Base-by-base conservation (phyloP, 108 stramenopile genomes). In the Cyclotella cryptica region DNA sequence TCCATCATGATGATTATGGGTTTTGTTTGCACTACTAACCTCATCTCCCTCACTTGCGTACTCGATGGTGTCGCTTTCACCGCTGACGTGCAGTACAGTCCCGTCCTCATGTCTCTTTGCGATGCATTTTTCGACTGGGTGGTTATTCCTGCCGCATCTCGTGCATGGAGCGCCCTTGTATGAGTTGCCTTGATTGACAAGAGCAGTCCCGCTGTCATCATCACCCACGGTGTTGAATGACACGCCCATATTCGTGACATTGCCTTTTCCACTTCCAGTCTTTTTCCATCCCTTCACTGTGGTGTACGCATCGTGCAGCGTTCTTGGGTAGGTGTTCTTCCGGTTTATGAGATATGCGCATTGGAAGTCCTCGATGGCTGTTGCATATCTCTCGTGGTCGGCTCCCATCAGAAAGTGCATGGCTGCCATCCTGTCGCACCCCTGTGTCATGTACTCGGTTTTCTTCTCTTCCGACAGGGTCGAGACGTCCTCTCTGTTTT, bases 211-310 rank as follows among this genome's bases (percentile, higher is more conserved):
- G 21, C 19, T n/a, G 17, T 57, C 55, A 10, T 57, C 19, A n/a
- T 19, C 55, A n/a, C 55, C 55, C 12, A 57, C 10, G 10, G 55
- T 57, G 55, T 57, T 57, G 19, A 57, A 57, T n/a, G 55, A 57
- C 21, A 57, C 19, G 12, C 55, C 55, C 12, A 22, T n/a, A 10
- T 22, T 17, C 10, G 55, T 19, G 55, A 10, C 15, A 21, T 19
- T 57, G n/a, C n/a, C n/a, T n/a, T n/a, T n/a, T n/a, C 18, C 10
- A 21, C 10, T 22, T 22, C 15, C 19, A n/a, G 9, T 19, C 21
- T 10, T 9, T 11, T 22, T 57, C 55, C 55, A 57, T 13, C 19
- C 19, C 21, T 57, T 57, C 21, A 57, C 9, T 10, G 19, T 11
- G 21, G 55, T 57, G 21, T 57, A 57, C 10, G 18, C 12, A 19